Evolutionary conservation across 306 rosid genomes (phyloP).

Genomic region (Quercus glauca): DNA sequence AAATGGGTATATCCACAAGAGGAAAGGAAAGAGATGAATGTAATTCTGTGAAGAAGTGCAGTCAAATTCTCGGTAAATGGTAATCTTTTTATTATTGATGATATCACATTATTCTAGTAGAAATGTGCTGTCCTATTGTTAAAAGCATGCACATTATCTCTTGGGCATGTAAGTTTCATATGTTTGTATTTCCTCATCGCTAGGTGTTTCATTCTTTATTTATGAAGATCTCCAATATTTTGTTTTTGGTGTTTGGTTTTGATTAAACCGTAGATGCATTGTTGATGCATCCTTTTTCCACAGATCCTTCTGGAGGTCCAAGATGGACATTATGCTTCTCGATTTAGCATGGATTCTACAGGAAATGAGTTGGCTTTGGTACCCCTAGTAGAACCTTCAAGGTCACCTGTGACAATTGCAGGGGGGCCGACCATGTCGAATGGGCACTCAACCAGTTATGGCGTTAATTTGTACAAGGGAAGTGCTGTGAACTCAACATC

Average conservation of each 20-base stretch:
- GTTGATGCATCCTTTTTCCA: slow-evolving; percentile 31
- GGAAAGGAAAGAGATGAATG: neutral
- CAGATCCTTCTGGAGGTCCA: slow-evolving; percentile 86
- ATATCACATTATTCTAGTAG: neutral
- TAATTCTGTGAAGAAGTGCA: neutral
- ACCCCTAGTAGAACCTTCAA: slow-evolving; percentile 84
- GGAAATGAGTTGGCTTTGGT: slow-evolving; percentile 92
- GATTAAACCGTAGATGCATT: slow-evolving; percentile 21
- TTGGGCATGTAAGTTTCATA: neutral
- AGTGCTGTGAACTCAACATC: slow-evolving; percentile 51
- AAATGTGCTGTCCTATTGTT: neutral
- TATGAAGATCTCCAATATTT: slow-evolving; percentile 4
- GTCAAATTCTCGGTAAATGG: neutral
- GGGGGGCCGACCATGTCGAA: slow-evolving; percentile 88
- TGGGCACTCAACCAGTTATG: slow-evolving; percentile 73
- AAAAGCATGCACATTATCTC: neutral
- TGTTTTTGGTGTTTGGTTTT: slow-evolving; percentile 17
- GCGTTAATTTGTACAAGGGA: slow-evolving; percentile 54
- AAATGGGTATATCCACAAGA: neutral
- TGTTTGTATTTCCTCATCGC: neutral
- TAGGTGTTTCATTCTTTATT: neutral
- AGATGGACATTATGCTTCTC: slow-evolving; percentile 36
- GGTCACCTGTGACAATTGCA: slow-evolving; percentile 82
- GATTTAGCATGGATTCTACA: slow-evolving; percentile 55
- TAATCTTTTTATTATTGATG: neutral